Conservation (phyloP, 108 stramenopile species). For the Nannochloropsis salina region DNA sequence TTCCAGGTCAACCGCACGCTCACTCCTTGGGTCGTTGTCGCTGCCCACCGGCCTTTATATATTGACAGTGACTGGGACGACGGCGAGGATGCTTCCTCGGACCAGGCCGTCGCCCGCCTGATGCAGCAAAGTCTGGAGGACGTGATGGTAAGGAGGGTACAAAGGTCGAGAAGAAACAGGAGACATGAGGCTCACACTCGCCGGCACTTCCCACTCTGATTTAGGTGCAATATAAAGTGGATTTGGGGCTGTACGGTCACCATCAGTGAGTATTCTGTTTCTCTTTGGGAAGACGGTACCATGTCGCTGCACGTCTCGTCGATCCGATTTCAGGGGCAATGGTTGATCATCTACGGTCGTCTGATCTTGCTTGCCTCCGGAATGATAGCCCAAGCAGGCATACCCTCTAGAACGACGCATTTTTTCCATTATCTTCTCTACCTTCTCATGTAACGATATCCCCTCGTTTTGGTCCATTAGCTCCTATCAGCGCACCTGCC, state of each 20-base stretch:
- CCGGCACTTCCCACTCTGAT: not conserved
- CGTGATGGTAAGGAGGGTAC: slow-evolving; percentile 23
- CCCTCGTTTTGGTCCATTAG: not conserved
- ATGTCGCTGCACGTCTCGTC: no score
- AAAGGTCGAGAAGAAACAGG: not conserved
- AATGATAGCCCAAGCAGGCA: no score
- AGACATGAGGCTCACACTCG: not conserved
- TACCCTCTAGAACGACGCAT: no score
- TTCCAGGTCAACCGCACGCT: slow-evolving; percentile 40
- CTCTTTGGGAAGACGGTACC: no score
- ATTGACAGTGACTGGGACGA: slow-evolving; percentile 45
- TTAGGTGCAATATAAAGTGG: slow-evolving; percentile 23
- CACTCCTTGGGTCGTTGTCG: slow-evolving; percentile 53
- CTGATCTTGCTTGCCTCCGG: no score
- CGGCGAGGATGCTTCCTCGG: not conserved
- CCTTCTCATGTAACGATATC: not conserved
- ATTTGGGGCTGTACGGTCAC: slow-evolving; percentile 40
- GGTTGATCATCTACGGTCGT: no score
- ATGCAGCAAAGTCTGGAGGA: slow-evolving; percentile 31
- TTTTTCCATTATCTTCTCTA: not conserved
- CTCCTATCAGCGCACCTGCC: slow-evolving; percentile 47
- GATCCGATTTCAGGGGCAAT: no score
- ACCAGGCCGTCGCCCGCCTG: slow-evolving; percentile 32
- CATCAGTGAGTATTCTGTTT: slow-evolving; percentile 23
- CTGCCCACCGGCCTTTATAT: slow-evolving; percentile 54